Conservation (phyloP, 768 basidiomycete species). For the Mycena chlorophos region DNA sequence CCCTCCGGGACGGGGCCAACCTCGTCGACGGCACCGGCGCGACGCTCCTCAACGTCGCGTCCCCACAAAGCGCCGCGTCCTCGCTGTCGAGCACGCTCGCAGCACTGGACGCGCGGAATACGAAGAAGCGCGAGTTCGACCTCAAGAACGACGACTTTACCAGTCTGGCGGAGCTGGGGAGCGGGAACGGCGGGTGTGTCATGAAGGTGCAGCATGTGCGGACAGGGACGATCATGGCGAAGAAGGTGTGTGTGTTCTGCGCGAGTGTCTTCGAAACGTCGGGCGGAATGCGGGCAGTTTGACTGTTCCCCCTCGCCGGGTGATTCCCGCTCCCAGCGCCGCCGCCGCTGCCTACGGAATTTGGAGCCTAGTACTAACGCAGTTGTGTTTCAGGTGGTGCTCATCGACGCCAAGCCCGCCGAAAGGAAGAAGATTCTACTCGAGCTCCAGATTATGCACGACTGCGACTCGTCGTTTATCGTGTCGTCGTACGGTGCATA, state of each 20-base stretch:
- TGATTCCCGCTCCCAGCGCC: background rate
- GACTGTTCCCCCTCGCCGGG: background rate
- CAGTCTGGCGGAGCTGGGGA: constrained; percentile 86
- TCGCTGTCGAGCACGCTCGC: constrained; percentile 82
- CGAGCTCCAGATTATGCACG: constrained; percentile 98
- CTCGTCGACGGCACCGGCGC: constrained; percentile 54
- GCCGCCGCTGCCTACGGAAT: background rate
- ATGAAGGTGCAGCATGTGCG: constrained; percentile 93
- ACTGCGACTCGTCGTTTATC: constrained; percentile 91
- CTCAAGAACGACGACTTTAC: constrained; percentile 87
- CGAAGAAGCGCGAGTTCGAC: constrained; percentile 70
- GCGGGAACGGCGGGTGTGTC: constrained; percentile 97
- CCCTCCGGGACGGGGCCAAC: constrained; percentile 72
- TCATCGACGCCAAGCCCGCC: constrained; percentile 94
- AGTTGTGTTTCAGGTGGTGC: constrained; percentile 86
- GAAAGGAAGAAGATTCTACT: constrained; percentile 97
- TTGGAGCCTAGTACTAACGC: no score
- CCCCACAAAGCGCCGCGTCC: constrained; percentile 43
- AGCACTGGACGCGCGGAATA: constrained; percentile 80
- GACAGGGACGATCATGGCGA: constrained; percentile 93
- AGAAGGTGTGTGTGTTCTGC: constrained; percentile 68
- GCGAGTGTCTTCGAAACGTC: background rate
- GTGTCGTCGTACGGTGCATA: constrained; percentile 98
- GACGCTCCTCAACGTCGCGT: constrained; percentile 57
- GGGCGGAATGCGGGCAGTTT: background rate